Evolutionary conservation across 495 filamentous ascomycete genomes (phyloP).

Genomic region (Podospora anserina): DNA sequence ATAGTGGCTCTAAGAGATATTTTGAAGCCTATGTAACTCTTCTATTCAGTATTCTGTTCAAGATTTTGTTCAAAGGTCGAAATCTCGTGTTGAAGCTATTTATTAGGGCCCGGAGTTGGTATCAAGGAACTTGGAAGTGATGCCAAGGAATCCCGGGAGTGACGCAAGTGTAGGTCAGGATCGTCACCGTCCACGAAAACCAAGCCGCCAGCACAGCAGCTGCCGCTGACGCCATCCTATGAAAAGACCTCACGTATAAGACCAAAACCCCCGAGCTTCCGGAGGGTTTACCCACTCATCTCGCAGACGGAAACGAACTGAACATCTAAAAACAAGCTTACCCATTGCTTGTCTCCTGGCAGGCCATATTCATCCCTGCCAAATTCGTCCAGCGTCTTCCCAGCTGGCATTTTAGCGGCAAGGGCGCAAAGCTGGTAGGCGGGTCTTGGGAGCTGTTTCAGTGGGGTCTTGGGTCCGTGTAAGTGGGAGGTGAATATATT

Average conservation of each 20-base stretch:
- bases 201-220: not conserved
- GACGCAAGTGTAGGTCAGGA: constrained; percentile 26
- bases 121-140: not conserved
- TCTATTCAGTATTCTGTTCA: not conserved
- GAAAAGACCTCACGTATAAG: not conserved
- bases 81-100: not conserved
- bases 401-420: constrained; percentile 11
- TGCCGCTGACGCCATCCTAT: not conserved
- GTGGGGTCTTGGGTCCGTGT: not conserved
- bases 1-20: constrained; percentile 56
- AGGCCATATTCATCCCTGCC: constrained; percentile 18
- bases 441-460: not conserved
- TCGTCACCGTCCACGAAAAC: constrained; percentile 8
- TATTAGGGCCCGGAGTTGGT: not conserved
- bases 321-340: constrained; percentile 15
- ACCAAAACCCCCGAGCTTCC: not conserved
- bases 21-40: constrained; percentile 43
- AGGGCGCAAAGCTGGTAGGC: not conserved
- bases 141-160: constrained; percentile 16
- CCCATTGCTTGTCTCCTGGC: constrained; percentile 29
- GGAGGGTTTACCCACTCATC: not conserved
- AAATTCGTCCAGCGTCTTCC: constrained; percentile 13
- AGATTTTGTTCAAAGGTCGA: not conserved
- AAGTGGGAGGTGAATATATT: not conserved
- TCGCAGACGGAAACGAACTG: not conserved